Percentiles rank a stretch among this genome's conserved stretches.
These are phyloP conservation scores for Veloboletus limbatus DNA, from an alignment of 1,284 basidiomycete species.

Conservation along the genomic window DNA sequence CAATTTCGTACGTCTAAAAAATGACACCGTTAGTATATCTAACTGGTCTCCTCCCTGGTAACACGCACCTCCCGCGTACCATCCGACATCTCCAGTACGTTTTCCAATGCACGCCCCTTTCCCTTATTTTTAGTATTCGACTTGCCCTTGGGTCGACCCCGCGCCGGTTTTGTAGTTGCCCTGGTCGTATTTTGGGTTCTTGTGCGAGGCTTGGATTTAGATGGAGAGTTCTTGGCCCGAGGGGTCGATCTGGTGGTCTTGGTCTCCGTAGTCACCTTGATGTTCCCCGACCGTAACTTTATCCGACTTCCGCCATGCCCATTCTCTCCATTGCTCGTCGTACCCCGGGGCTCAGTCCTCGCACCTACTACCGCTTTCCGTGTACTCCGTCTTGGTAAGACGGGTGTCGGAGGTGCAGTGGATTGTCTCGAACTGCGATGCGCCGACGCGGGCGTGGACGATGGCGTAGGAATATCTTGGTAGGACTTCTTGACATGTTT, in stretches of 20 bases:
- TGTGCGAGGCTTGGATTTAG: conserved; percentile 11
- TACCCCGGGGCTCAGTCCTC: conserved; percentile 7
- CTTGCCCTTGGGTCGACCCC: conserved; percentile 22
- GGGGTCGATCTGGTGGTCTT: conserved; percentile 7
- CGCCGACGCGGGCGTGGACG: conserved; percentile 20
- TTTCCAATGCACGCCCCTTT: conserved; percentile 24
- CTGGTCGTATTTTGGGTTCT: conserved; percentile 8
- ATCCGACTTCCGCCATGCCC: conserved; percentile 8
- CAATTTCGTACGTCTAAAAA: conserved; percentile 40
- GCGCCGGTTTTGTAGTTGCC: conserved; percentile 13
- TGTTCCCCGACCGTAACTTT: conserved; percentile 18
- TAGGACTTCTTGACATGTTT: conserved; percentile 17
- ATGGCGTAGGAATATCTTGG: conserved; percentile 28
- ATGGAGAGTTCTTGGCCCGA: conserved; percentile 4
- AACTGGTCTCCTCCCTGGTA: background rate
- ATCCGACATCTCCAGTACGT: conserved; percentile 31
- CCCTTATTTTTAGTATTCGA: conserved; percentile 27
- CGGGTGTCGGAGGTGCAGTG: conserved; percentile 20
- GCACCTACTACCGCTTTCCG: conserved; percentile 25
- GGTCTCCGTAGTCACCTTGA: conserved; percentile 8
- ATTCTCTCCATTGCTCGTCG: conserved; percentile 9
- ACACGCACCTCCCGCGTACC: conserved; percentile 31
- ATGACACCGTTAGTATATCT: conserved; percentile 3
- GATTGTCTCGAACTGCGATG: conserved; percentile 11
- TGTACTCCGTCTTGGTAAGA: conserved; percentile 26